phyloP scores from a whole-genome alignment of 495 filamentous ascomycete species.

The Trichoderma gamsii region DNA sequence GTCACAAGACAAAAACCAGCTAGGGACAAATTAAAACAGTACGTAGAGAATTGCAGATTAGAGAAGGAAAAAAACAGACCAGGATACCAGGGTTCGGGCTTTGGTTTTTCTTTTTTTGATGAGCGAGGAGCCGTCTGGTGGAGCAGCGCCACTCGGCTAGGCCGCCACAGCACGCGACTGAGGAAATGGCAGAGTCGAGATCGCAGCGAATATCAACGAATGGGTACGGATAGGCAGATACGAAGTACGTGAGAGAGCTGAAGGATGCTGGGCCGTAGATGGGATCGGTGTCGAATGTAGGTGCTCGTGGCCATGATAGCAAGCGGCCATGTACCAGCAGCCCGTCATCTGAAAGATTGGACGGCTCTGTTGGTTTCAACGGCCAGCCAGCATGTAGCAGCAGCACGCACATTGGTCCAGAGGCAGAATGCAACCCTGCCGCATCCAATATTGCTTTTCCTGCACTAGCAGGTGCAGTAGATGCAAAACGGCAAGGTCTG shows the following conservation, averaged over 20 bases:
- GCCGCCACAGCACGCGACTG: conserved; percentile 10
- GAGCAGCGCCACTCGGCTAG: conserved; percentile 8
- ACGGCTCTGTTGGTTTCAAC: conserved; percentile 1
- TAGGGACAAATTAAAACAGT: not conserved
- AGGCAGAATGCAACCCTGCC: conserved; percentile 4
- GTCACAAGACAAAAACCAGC: not conserved
- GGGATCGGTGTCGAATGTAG: too few species aligned
- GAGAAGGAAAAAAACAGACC: not conserved
- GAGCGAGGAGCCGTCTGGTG: conserved; percentile 8
- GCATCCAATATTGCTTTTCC: conserved; percentile 2
- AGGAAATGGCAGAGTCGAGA: not conserved
- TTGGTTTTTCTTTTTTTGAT: not conserved
- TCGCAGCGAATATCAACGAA: not conserved
- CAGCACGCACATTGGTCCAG: not conserved
- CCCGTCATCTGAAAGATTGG: not conserved
- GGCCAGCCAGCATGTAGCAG: not conserved
- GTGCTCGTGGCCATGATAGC: too few species aligned
- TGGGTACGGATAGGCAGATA: not conserved
- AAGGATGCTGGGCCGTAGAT: too few species aligned
- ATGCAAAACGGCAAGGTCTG: not conserved
- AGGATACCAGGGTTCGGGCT: not conserved
- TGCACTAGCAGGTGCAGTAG: not conserved
- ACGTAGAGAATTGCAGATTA: not conserved
- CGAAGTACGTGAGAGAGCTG: too few species aligned
- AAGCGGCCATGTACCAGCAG: not conserved